phyloP scores from a whole-genome alignment of 2,329 filamentous ascomycete species.

The Monosporascus ibericus region DNA sequence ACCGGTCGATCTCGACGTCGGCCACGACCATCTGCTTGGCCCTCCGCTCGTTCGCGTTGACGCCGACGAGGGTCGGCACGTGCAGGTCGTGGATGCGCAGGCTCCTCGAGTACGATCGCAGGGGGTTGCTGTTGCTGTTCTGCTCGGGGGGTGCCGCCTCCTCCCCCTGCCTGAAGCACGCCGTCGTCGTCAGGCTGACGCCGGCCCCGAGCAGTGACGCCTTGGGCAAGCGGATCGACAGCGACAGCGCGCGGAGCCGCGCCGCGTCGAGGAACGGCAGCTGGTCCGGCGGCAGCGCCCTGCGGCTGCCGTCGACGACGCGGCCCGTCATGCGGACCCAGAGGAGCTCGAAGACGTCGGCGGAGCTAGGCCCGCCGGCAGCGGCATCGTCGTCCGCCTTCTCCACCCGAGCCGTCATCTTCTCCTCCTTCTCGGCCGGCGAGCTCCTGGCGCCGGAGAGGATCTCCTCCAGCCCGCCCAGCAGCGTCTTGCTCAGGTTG shows the following conservation, averaged over 20 bases:
- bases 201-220: conserved; percentile 60
- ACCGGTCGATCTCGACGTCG: conserved; percentile 55
- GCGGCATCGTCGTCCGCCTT: conserved; percentile 28
- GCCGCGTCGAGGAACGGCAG: conserved; percentile 28
- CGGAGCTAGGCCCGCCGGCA: conserved; percentile 8
- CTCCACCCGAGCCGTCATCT: conserved; percentile 12
- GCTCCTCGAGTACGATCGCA: conserved; percentile 23
- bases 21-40: conserved; percentile 61
- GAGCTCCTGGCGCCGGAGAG: conserved; percentile 9
- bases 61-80: conserved; percentile 63
- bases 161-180: conserved; percentile 31
- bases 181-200: conserved; percentile 44
- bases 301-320: conserved; percentile 24
- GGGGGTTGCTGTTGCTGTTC: conserved; percentile 13
- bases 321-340: conserved; percentile 33
- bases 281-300: conserved; percentile 23
- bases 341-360: conserved; percentile 30
- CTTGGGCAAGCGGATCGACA: conserved; percentile 58
- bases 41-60: conserved; percentile 64
- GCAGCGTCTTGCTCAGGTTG: conserved; percentile 58
- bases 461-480: conserved; percentile 34
- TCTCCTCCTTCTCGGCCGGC: conserved; percentile 2
- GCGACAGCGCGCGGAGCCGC: conserved; percentile 39
- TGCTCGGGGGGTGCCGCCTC: conserved; percentile 15
- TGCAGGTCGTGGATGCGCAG: conserved; percentile 52